Evolutionary conservation across 371 early-diverging fungal genomes (phyloP), one percentile per base, ranked within the genome.

Genomic region (Lichtheimia ramosa): DNA sequence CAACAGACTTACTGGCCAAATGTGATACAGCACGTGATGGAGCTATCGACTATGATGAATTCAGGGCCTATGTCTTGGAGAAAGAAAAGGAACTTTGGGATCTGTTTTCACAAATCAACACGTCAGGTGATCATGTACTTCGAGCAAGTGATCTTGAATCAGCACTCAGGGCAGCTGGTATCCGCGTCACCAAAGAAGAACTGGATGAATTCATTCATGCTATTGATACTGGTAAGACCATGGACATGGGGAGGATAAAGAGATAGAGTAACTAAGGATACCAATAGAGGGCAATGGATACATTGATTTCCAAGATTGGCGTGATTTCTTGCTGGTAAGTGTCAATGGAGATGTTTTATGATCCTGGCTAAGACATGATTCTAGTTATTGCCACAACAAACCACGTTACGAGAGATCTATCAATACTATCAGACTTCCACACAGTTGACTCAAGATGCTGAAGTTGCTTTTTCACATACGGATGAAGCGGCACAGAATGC

Each of bases 291-390:
- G 82, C 4, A 83, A 88, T 69, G 92, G 92, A 28, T 82, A 76
- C 27, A 89, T 90, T 41, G 87, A 88, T 67, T 90, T 82, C 67
- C 77, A 81, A 52, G 91, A 90, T 52, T 91, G 89, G 89, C 75
- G 87, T 61, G 89, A 92, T 68, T 92, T 88, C 63, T 69, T 92
- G 25, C 68, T 92, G 65, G 86, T 91, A 73, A 43, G 55, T 46
- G 40, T n/a, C 42, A 51, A 50, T 14, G 24, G 18, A 25, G 27
- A 23, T n/a, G 16, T 13, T n/a, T 18, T 20, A 4, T 21, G 10
- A 23, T 21, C 14, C 1, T 28, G n/a, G 16, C 41, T 48, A 34
- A 49, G 52, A 50, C 12, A 43, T 43, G 25, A 25, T 25, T 25
- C 20, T 53, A 75, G 77, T 28, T 74, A 20, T 48, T 78, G 10